Conservation (phyloP, 2,329 filamentous ascomycete genomes). For the Pseudocercospora fijiensis region DNA sequence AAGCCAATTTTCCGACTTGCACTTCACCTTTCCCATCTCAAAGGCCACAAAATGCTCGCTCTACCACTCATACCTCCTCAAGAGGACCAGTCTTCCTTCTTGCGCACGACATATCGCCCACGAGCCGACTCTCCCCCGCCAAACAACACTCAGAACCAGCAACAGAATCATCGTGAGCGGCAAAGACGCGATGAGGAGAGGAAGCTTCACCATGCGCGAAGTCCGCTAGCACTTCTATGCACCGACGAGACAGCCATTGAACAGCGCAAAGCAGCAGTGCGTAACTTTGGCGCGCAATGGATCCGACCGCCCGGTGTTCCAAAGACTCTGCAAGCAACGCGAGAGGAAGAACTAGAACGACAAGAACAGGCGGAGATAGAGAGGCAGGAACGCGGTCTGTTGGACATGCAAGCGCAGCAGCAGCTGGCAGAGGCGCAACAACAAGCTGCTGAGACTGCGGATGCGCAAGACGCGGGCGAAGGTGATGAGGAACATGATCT, state of each 20-base stretch:
- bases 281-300: constrained; percentile 86
- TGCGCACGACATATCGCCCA: constrained; percentile 30
- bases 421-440: constrained; percentile 49
- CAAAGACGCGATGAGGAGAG: constrained; percentile 37
- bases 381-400: constrained; percentile 66
- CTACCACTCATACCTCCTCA: constrained; percentile 37
- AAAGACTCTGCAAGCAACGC: constrained; percentile 87
- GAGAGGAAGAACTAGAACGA: constrained; percentile 84
- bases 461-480: constrained; percentile 46
- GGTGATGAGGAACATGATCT: constrained; percentile 46
- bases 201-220: constrained; percentile 44
- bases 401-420: constrained; percentile 65
- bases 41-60: constrained; percentile 30
- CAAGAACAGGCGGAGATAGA: constrained; percentile 79
- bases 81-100: constrained; percentile 31
- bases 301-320: constrained; percentile 81
- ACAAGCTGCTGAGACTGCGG: constrained; percentile 57
- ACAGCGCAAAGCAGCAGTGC: constrained; percentile 75
- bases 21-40: not conserved
- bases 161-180: constrained; percentile 33
- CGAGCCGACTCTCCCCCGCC: constrained; percentile 33
- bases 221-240: constrained; percentile 66
- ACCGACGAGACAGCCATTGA: constrained; percentile 75
- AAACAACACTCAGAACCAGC: constrained; percentile 25
- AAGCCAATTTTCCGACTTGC: not conserved